Evolutionary conservation across 257 asterid species (phyloP), one percentile per base, ranked within the genome.

Genomic region (Petrea volubilis): DNA sequence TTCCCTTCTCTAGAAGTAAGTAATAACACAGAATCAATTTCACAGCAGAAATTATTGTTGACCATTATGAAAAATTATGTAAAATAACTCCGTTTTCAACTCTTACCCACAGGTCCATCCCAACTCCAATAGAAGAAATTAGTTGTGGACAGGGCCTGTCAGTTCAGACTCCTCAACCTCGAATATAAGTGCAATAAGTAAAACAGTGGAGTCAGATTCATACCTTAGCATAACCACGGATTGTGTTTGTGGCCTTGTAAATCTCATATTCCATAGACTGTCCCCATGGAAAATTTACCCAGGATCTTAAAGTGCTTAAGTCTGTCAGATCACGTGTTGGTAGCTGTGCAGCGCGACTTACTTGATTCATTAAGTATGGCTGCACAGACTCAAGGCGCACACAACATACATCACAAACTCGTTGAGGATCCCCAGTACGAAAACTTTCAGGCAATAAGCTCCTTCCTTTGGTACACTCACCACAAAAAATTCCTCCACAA

Each of bases 231-330:
- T 95, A 95, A 55, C 94, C 80, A 65, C 87, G 88, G 53, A 95
- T 84, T 21, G 89, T 83, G 85, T 92, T 95, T 41, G 98, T 80
- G 63, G 99, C 97, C 89, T 95, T 92, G 80, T 95, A 95, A 62
- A 92, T 95, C 84, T 95, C 99, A 41, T 88, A 74, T 75, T 95
- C 99, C 99, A 95, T 90, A 7, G 99, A 82, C 80, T 95, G 99
- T 20, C 98, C 98, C 99, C 98, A 95, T 0, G 99, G 99, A 69
- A 95, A 92, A 80, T 95, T 95, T 44, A 95, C 88, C 99, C 99
- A 95, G 38, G 99, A 95, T 81, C 99, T 85, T 74, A 95, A 81
- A 74, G 99, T 95, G 89, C 98, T 92, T 80, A 95, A 72, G 74
- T 95, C 98, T 7, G 98, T 95, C 74, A 95, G 76, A 79, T 95